A percentile compares a stretch with the other conserved stretches of the same genome.
These are phyloP conservation scores for Zygnema circumcarinatum DNA, from an alignment of 139 green algal genomes.

Conservation along the genomic window DNA sequence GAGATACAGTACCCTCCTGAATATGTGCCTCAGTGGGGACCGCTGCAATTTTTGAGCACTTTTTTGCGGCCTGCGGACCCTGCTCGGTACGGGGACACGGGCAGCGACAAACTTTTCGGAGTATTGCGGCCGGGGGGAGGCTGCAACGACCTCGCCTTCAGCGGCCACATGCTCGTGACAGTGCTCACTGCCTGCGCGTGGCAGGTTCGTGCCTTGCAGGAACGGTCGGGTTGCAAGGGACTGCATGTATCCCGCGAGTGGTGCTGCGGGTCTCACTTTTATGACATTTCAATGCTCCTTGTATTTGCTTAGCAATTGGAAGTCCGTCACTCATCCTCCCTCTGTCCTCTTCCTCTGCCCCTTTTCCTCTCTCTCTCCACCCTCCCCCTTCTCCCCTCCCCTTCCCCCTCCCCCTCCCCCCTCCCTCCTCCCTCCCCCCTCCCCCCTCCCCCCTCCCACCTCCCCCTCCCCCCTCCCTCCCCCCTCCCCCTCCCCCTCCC, in stretches of 20 bases:
- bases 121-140: conserved; percentile 39
- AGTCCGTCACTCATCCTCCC: no score
- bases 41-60: conserved; percentile 23
- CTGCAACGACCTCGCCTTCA: conserved; percentile 61
- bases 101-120: neutral
- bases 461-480: no score
- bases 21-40: conserved; percentile 44
- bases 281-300: no score
- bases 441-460: no score
- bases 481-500: no score
- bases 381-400: no score
- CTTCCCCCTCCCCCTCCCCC: no score
- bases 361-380: no score
- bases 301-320: no score
- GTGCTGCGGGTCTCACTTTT: neutral
- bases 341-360: no score
- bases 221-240: neutral
- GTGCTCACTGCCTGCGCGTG: conserved; percentile 41
- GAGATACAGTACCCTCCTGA: conserved; percentile 44
- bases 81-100: neutral
- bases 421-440: no score
- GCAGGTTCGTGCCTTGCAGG: conserved; percentile 30
- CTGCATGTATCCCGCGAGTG: neutral
- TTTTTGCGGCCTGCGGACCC: conserved; percentile 41
- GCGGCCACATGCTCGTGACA: conserved; percentile 51